Evolutionary conservation across 257 asterid species (phyloP).

Genomic region (Solanum rostratum): DNA sequence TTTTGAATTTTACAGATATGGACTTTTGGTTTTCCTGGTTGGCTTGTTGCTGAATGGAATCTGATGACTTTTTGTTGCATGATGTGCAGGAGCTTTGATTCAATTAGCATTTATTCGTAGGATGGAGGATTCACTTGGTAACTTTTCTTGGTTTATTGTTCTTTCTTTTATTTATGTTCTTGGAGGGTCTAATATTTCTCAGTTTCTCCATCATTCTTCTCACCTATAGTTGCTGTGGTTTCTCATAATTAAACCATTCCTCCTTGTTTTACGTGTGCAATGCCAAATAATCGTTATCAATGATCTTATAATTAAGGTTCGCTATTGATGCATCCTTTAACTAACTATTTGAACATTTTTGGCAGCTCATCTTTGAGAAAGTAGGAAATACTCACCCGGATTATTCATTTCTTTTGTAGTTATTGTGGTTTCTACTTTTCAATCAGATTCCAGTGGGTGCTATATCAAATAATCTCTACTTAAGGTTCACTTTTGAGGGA

Average conservation of each 20-base stretch:
- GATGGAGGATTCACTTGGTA: conserved; percentile 78
- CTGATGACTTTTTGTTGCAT: conserved; percentile 1
- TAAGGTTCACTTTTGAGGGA: neutral
- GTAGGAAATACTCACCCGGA: neutral
- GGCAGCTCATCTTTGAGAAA: neutral
- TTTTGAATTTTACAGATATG: neutral
- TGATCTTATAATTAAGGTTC: neutral
- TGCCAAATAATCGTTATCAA: neutral
- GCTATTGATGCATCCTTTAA: neutral
- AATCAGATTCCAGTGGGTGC: neutral
- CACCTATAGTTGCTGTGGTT: neutral
- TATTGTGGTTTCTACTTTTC: neutral
- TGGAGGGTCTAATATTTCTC: neutral
- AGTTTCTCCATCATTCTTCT: neutral
- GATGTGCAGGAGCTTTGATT: conserved; percentile 52
- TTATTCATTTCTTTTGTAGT: neutral
- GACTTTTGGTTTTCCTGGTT: neutral
- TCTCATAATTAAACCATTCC: neutral
- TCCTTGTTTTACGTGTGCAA: neutral
- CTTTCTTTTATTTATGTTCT: neutral
- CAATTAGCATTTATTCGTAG: conserved; percentile 59
- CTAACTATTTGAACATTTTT: neutral
- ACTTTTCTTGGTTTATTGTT: conserved; percentile 7
- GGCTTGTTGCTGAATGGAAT: neutral
- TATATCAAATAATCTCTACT: neutral